Percentiles rank a stretch among this genome's conserved stretches.
These are phyloP conservation scores for Xylaria sp. DNA, from an alignment of 2,329 filamentous ascomycete species.

Conservation along the genomic window DNA sequence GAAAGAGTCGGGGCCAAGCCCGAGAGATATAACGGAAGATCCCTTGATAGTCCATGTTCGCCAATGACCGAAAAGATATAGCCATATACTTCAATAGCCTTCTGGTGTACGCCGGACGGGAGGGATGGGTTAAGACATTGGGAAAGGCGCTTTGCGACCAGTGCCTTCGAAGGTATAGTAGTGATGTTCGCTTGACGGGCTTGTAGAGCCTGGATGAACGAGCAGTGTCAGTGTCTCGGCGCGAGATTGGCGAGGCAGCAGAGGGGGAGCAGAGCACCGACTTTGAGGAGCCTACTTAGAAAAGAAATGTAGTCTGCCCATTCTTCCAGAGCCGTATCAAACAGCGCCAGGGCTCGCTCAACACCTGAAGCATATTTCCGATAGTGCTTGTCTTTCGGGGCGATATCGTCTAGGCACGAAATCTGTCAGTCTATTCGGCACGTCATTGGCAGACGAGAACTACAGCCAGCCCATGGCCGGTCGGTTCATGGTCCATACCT, in stretches of 20 bases:
- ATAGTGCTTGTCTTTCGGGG: conserved; percentile 73
- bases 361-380: conserved; percentile 91
- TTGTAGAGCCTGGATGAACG: conserved; percentile 79
- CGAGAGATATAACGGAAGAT: conserved; percentile 88
- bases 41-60: conserved; percentile 79
- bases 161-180: conserved; percentile 81
- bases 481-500: conserved; percentile 64
- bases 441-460: too few relatives aligned
- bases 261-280: conserved; percentile 51
- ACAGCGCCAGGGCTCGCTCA: conserved; percentile 86
- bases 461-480: too few relatives aligned
- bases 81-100: conserved; percentile 91
- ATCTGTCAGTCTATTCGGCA: conserved; percentile 34
- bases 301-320: conserved; percentile 99
- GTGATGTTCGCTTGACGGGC: conserved; percentile 78
- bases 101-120: conserved; percentile 97
- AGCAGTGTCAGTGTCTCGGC: conserved; percentile 43
- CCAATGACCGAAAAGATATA: conserved; percentile 90
- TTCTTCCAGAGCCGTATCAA: conserved; percentile 94
- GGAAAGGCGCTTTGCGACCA: conserved; percentile 88
- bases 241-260: conserved; percentile 13
- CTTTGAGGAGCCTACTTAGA: conserved; percentile 89
- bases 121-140: conserved; percentile 95
- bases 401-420: conserved; percentile 60
- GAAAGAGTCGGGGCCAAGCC: conserved; percentile 90